Evolutionary conservation across 2,329 filamentous ascomycete genomes (phyloP).

Genomic region (Pseudopithomyces maydicus): DNA sequence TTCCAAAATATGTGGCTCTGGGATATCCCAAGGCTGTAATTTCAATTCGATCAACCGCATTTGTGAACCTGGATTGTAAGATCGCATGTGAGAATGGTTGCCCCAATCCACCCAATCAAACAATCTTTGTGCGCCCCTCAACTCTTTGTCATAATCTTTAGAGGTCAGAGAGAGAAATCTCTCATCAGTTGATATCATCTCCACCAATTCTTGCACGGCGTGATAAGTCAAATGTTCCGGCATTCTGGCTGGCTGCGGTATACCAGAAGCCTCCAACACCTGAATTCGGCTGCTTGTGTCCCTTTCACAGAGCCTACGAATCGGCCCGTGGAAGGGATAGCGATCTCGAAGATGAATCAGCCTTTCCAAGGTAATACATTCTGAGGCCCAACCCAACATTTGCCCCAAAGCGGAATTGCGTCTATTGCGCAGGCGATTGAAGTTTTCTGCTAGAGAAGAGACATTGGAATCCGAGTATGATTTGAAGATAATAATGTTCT

Average conservation of each 20-base stretch:
- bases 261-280: background rate
- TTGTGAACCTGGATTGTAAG: background rate
- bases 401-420: background rate
- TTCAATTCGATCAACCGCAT: background rate
- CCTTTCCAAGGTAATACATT: background rate
- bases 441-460: background rate
- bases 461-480: background rate
- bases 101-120: background rate
- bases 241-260: background rate
- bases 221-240: background rate
- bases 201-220: background rate
- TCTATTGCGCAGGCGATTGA: background rate
- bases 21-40: background rate
- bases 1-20: background rate
- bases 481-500: background rate
- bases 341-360: background rate
- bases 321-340: background rate
- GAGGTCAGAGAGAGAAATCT: background rate
- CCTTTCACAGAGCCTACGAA: background rate
- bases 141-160: background rate
- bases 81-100: background rate
- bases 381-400: background rate
- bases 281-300: background rate
- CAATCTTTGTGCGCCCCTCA: background rate
- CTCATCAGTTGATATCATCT: background rate